These are phyloP conservation scores for Leptodermis oblonga DNA, from an alignment of 257 asterid species.

Conservation along the genomic window DNA sequence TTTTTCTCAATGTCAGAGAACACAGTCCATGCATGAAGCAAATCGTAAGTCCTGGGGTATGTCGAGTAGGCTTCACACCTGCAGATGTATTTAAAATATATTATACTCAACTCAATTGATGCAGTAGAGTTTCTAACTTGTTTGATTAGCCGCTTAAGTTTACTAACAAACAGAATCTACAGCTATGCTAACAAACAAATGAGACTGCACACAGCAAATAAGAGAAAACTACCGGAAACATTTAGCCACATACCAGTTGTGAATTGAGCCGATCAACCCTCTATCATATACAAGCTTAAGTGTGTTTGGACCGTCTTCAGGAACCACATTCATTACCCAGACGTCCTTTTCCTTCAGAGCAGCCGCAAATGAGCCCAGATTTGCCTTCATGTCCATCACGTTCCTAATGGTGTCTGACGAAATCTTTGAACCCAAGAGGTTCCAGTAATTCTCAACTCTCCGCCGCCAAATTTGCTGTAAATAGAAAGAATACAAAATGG, in stretches of 20 bases:
- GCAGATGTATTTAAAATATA: conserved; percentile 4
- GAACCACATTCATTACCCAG: conserved; percentile 96
- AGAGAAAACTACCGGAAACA: conserved; percentile 3
- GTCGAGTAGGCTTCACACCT: conserved; percentile 98
- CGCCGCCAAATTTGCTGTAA: conserved; percentile 75
- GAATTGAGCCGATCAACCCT: conserved; percentile 84
- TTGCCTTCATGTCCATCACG: conserved; percentile 96
- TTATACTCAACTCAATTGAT: neutral
- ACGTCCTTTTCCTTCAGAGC: conserved; percentile 85
- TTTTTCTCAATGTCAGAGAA: conserved; percentile 86
- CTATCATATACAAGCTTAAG: conserved; percentile 83
- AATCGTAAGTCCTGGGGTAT: conserved; percentile 89
- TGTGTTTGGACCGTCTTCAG: conserved; percentile 93
- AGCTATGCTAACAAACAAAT: neutral
- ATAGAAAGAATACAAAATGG: conserved; percentile 14
- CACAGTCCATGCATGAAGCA: conserved; percentile 85
- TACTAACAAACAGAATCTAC: neutral
- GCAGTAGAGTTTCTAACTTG: neutral
- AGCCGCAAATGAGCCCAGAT: conserved; percentile 91
- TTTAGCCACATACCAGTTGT: conserved; percentile 60
- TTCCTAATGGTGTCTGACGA: conserved; percentile 69
- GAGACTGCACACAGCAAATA: neutral
- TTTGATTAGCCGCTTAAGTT: neutral
- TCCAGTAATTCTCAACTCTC: conserved; percentile 82
- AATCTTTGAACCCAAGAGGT: conserved; percentile 64